Evolutionary conservation across 352 stramenopile genomes (phyloP).

Genomic region (Phytopythium mirpurense): DNA sequence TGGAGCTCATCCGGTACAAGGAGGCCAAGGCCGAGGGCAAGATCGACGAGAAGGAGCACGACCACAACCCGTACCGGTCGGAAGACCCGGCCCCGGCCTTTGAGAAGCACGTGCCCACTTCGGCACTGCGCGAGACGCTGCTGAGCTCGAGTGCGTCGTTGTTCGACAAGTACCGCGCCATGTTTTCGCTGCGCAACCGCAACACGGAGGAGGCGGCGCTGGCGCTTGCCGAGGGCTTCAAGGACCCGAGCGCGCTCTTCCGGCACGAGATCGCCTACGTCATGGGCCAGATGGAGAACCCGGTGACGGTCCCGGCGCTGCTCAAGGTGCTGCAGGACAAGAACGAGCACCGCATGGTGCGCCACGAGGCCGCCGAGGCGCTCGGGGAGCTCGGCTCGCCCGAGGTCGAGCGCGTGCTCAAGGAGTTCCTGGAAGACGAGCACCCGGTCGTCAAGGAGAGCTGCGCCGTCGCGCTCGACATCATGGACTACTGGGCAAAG

Average conservation of each 20-base stretch:
- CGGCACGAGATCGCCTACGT: constrained; percentile 92
- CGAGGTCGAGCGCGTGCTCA: constrained; percentile 90
- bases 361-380: constrained; percentile 96
- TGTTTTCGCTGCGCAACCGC: constrained; percentile 98
- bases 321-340: constrained; percentile 85
- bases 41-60: constrained; percentile 52
- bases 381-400: constrained; percentile 93
- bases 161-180: constrained; percentile 94
- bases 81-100: constrained; percentile 94
- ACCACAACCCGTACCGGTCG: constrained; percentile 90
- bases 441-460: constrained; percentile 93
- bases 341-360: constrained; percentile 95
- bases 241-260: constrained; percentile 81
- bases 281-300: constrained; percentile 92
- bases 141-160: constrained; percentile 82
- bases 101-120: constrained; percentile 60
- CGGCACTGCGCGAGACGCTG: constrained; percentile 85
- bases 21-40: constrained; percentile 41
- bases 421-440: constrained; percentile 54
- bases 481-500: constrained; percentile 94
- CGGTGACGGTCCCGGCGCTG: constrained; percentile 82
- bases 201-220: constrained; percentile 87
- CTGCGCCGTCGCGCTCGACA: constrained; percentile 95
- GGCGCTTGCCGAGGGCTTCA: constrained; percentile 67
- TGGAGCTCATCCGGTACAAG: constrained; percentile 93